A percentile compares a stretch with the other conserved stretches of the same genome.
phyloP scores from a whole-genome alignment of 345 rosid genomes.

The Linum tenue region DNA sequence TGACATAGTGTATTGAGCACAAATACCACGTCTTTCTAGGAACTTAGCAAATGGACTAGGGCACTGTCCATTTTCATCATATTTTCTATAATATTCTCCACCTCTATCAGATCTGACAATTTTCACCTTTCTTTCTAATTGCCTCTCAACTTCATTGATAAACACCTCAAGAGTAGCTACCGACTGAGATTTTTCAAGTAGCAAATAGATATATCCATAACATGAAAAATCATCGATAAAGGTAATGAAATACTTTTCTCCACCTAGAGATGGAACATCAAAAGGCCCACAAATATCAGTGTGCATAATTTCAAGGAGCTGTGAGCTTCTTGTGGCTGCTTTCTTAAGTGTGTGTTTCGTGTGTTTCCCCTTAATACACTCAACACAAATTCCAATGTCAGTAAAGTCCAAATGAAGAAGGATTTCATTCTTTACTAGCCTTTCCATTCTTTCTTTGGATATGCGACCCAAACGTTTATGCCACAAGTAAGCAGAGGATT shows the following conservation, averaged over 20 bases:
- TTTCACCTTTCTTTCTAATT: not conserved
- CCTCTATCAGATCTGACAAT: not conserved
- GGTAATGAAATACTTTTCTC: not conserved
- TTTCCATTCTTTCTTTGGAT: constrained; percentile 12
- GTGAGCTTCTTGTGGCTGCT: not conserved
- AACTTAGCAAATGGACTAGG: not conserved
- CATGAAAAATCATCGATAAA: not conserved
- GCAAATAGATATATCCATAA: not conserved
- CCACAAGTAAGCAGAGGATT: constrained; percentile 12
- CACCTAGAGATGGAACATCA: not conserved
- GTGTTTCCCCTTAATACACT: constrained; percentile 15
- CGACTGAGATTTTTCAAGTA: not conserved
- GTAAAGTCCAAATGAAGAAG: constrained; percentile 1
- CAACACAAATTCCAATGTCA: not conserved
- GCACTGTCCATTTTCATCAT: not conserved
- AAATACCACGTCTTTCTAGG: not conserved
- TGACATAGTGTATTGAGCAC: not conserved
- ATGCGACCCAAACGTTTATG: constrained; percentile 18
- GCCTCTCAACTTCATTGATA: not conserved
- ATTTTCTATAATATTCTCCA: not conserved
- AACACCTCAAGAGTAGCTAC: not conserved
- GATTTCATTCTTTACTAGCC: constrained; percentile 9
- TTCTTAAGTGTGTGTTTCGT: constrained; percentile 4
- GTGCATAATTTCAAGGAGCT: not conserved
- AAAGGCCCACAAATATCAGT: not conserved